Conservation (phyloP, 129 eudicot species). For the Mikania micrantha region DNA sequence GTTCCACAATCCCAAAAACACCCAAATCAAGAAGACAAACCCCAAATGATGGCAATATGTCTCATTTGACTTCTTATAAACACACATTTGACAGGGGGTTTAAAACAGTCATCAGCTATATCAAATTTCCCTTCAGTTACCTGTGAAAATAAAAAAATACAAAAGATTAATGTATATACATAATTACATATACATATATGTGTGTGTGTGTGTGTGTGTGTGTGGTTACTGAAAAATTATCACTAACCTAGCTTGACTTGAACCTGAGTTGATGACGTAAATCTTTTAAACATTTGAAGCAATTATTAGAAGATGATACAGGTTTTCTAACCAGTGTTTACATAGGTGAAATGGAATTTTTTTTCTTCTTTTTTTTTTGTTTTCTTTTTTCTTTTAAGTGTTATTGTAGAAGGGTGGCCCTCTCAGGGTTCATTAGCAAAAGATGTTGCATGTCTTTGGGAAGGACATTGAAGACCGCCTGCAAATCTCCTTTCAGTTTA, state of each 20-base stretch:
- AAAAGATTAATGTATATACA: neutral
- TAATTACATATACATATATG: too few species aligned
- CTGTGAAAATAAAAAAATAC: neutral
- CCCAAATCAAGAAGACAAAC: neutral
- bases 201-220: too few species aligned
- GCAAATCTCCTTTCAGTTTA: constrained; percentile 77
- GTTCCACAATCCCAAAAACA: constrained; percentile 10
- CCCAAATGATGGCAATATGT: neutral
- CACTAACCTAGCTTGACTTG: constrained; percentile 23
- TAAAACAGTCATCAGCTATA: neutral
- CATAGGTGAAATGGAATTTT: constrained; percentile 11
- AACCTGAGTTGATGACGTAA: neutral
- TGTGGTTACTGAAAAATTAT: neutral
- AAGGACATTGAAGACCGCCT: constrained; percentile 62
- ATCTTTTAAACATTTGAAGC: constrained; percentile 2
- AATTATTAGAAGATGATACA: neutral
- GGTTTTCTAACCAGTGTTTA: neutral
- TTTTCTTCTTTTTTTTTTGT: neutral
- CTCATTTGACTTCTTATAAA: neutral
- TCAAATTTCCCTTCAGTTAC: neutral
- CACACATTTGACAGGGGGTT: neutral
- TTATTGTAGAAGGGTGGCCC: constrained; percentile 48
- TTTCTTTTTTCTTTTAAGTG: constrained; percentile 13
- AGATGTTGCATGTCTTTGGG: constrained; percentile 88
- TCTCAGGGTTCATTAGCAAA: constrained; percentile 78